Percentiles rank a stretch among this genome's conserved stretches.
Conservation (phyloP, 225 moss, liverwort and hornwort genomes). For the Rhytidiadelphus loreus region DNA sequence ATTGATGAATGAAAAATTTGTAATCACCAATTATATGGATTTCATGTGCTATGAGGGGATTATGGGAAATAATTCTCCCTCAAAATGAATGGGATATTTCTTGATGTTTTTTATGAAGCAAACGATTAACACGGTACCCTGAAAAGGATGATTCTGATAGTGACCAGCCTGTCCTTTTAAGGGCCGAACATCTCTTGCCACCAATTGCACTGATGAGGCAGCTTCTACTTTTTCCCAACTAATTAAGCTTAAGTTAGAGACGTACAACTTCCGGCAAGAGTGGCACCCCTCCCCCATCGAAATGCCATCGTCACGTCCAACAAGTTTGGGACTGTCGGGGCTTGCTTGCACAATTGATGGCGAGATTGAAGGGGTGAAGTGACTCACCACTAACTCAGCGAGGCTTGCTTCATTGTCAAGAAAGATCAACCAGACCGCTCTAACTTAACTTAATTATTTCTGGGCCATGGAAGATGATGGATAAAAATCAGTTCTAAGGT, state of each 20-base stretch:
- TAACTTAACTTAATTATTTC: background rate
- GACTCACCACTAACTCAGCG: background rate
- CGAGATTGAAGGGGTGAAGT: background rate
- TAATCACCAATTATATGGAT: too few relatives aligned
- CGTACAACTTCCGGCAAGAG: background rate
- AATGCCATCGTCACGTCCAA: background rate
- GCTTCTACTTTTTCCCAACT: background rate
- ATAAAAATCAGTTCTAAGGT: background rate
- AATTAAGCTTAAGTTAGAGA: background rate
- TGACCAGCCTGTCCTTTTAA: too few relatives aligned
- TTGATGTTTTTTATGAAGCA: too few relatives aligned
- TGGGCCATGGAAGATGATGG: background rate
- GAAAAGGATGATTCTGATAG: too few relatives aligned
- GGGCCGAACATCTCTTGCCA: too few relatives aligned
- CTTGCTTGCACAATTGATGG: background rate
- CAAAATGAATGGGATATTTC: too few relatives aligned
- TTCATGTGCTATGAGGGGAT: too few relatives aligned
- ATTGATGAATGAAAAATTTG: too few relatives aligned
- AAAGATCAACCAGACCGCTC: background rate
- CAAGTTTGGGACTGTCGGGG: background rate
- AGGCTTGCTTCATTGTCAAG: background rate
- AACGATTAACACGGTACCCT: too few relatives aligned
- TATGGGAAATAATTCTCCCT: too few relatives aligned
- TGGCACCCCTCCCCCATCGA: background rate
- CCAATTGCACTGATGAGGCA: background rate